These are phyloP conservation scores for Cercospora beticola DNA, from an alignment of 2,329 filamentous ascomycete genomes.

Conservation along the genomic window DNA sequence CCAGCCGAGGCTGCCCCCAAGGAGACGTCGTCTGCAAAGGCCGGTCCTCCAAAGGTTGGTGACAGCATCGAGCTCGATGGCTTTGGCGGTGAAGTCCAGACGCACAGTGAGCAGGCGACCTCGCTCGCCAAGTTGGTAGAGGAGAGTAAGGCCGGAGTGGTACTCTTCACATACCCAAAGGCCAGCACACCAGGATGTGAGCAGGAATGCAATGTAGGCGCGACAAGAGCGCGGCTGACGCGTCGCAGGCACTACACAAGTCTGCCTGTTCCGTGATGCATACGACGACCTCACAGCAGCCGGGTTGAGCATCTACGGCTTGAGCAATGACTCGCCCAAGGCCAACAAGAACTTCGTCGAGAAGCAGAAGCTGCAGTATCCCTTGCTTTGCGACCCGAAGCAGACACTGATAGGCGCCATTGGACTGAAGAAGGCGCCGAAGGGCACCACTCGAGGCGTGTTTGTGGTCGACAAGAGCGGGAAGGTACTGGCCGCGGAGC, in stretches of 20 bases:
- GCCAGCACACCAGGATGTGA: conserved; percentile 93
- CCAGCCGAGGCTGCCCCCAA: conserved; percentile 8
- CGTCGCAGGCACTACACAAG: conserved; percentile 79
- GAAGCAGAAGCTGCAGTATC: conserved; percentile 86
- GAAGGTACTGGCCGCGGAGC: conserved; percentile 72
- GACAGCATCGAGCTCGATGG: conserved; percentile 54
- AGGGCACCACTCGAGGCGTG: conserved; percentile 80
- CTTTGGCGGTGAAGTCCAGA: conserved; percentile 72
- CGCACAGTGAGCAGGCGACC: conserved; percentile 77
- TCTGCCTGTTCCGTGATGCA: conserved; percentile 85
- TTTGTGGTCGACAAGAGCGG: conserved; percentile 70
- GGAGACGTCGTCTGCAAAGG: conserved; percentile 14
- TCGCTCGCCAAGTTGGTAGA: conserved; percentile 78
- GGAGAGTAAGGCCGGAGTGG: conserved; percentile 79
- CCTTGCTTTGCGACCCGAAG: conserved; percentile 78
- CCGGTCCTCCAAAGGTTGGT: conserved; percentile 42
- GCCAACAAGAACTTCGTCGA: conserved; percentile 90
- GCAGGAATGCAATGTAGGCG: conserved; percentile 35
- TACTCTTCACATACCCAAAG: conserved; percentile 93
- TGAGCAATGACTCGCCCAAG: conserved; percentile 84
- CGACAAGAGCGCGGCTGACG: conserved; percentile 1
- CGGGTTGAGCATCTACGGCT: conserved; percentile 83
- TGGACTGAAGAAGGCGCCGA: conserved; percentile 82
- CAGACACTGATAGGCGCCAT: conserved; percentile 77
- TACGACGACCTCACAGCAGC: conserved; percentile 72